phyloP scores from a whole-genome alignment of 2,329 filamentous ascomycete genomes.

The Fusarium burgessii region DNA sequence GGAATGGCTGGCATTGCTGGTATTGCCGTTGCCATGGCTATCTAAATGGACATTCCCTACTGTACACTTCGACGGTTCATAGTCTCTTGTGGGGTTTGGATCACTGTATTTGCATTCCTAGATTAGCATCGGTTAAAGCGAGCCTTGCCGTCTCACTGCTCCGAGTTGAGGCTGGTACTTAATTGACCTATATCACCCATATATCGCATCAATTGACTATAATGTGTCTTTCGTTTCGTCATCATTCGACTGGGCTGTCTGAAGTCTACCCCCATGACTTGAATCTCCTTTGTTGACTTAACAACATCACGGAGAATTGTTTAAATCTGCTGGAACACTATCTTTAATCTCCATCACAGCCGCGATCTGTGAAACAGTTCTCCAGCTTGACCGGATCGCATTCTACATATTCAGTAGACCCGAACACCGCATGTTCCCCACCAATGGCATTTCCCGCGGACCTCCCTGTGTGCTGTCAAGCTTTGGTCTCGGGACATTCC shows the following conservation, averaged over 20 bases:
- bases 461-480: not conserved
- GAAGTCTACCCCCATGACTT: not conserved
- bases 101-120: conserved; percentile 3
- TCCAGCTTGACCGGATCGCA: too few species aligned
- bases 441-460: too few species aligned
- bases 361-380: too few species aligned
- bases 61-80: conserved; percentile 9
- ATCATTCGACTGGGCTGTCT: fast-evolving
- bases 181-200: conserved; percentile 1
- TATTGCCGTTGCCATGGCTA: conserved; percentile 20
- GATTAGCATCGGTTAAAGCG: conserved; percentile 1
- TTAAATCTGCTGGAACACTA: too few species aligned
- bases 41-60: not conserved
- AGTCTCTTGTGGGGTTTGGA: not conserved
- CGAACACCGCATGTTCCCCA: too few species aligned
- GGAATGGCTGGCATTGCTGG: conserved; percentile 20
- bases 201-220: fast-evolving
- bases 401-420: too few species aligned
- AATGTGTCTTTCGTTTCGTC: too few species aligned
- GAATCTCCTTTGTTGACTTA: not conserved
- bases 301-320: too few species aligned
- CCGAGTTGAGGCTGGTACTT: not conserved
- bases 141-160: conserved; percentile 17
- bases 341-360: too few species aligned
- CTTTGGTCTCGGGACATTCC: fast-evolving